Conservation (phyloP, 305 asterid species). For the Fraxinus xanthoxyloides region DNA sequence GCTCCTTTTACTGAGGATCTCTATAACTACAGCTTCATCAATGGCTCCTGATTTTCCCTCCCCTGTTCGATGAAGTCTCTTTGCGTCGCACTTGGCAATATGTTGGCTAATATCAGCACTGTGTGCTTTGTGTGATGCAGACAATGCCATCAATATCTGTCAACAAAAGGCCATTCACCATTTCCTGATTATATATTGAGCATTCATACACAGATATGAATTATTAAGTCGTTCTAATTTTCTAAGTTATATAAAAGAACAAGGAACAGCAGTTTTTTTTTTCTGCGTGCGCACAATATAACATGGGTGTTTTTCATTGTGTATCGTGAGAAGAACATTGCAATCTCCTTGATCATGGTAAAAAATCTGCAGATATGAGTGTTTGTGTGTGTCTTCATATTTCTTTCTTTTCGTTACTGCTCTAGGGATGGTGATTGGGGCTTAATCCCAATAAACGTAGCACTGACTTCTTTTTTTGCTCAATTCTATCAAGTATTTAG, state of each 20-base stretch:
- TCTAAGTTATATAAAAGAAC: background rate
- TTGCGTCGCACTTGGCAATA: constrained; percentile 74
- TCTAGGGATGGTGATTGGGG: background rate
- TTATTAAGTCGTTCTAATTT: background rate
- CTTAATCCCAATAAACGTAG: background rate
- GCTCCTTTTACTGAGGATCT: constrained; percentile 75
- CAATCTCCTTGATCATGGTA: background rate
- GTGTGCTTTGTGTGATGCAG: constrained; percentile 81
- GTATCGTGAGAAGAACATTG: background rate
- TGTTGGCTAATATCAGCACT: constrained; percentile 58
- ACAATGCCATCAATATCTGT: constrained; percentile 62
- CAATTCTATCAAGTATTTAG: background rate
- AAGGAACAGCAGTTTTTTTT: no score
- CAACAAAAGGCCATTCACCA: background rate
- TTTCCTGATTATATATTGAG: background rate
- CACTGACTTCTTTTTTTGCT: background rate
- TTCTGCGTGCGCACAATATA: background rate
- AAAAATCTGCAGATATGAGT: background rate
- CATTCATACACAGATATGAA: background rate
- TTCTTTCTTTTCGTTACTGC: background rate
- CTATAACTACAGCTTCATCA: constrained; percentile 62
- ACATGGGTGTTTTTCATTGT: background rate
- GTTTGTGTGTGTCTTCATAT: background rate
- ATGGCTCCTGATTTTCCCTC: constrained; percentile 48
- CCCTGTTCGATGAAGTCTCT: constrained; percentile 64